Evolutionary conservation across 1,284 basidiomycete genomes (phyloP).

Genomic region (Uromyces viciae-fabae): DNA sequence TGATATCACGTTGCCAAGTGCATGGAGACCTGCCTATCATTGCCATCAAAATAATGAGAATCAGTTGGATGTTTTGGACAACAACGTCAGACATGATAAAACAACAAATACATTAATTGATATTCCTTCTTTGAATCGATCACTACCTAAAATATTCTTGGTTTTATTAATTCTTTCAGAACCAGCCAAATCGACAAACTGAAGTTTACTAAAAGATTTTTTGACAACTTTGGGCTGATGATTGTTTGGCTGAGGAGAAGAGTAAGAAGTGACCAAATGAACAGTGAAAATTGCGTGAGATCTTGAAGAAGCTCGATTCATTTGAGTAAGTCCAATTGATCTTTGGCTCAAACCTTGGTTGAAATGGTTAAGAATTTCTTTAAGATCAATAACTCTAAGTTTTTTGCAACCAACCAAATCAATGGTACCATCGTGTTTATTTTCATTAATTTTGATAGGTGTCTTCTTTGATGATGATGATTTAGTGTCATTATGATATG

Average conservation of each 20-base stretch:
- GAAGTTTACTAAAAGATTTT: slow-evolving; percentile 25
- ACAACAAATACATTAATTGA: slow-evolving; percentile 26
- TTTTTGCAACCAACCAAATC: slow-evolving; percentile 9
- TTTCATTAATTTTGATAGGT: slow-evolving; percentile 11
- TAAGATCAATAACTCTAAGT: background rate
- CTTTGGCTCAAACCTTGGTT: slow-evolving; percentile 19
- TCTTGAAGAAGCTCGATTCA: slow-evolving; percentile 25
- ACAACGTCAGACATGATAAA: background rate
- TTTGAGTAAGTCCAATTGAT: background rate
- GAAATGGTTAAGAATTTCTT: background rate
- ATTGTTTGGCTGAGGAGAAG: background rate
- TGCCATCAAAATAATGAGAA: background rate
- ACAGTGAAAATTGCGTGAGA: slow-evolving; percentile 40
- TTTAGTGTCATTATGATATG: background rate
- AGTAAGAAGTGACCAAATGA: background rate
- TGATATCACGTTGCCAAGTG: slow-evolving; percentile 33
- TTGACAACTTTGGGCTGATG: background rate
- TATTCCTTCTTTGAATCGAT: slow-evolving; percentile 43
- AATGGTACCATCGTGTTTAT: slow-evolving; percentile 12
- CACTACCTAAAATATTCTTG: slow-evolving; percentile 16
- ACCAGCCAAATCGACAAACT: slow-evolving; percentile 42
- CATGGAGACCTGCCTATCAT: slow-evolving; percentile 18
- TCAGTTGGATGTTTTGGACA: background rate
- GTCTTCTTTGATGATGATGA: background rate
- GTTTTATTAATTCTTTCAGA: slow-evolving; percentile 26